These are phyloP conservation scores for Lactarius indigo DNA, from an alignment of 768 basidiomycete genomes.

Conservation along the genomic window DNA sequence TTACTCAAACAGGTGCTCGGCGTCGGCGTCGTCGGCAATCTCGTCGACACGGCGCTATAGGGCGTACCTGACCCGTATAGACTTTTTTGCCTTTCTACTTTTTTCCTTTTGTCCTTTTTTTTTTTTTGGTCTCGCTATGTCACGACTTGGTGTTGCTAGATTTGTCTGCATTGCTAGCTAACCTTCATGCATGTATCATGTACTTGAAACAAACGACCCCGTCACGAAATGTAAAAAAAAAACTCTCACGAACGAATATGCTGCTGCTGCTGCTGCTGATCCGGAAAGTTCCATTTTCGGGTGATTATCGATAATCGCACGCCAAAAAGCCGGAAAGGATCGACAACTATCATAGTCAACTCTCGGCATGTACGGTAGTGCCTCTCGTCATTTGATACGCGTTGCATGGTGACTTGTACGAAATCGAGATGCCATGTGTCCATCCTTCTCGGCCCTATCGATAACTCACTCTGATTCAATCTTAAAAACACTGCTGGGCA, in stretches of 20 bases:
- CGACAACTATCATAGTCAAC: no score
- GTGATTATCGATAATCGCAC: neutral
- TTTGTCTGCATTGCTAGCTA: neutral
- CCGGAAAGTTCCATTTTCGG: neutral
- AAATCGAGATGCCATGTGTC: no score
- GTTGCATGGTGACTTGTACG: no score
- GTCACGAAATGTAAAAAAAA: constrained; percentile 15
- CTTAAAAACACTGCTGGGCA: no score
- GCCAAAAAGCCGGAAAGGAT: no score
- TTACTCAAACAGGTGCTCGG: constrained; percentile 62
- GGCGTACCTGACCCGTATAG: neutral
- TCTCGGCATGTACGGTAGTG: no score
- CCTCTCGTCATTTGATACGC: no score
- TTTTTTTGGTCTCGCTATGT: neutral
- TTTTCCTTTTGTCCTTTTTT: neutral
- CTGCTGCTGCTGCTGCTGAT: no score
- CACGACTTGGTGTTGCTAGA: neutral
- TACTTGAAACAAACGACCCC: constrained; percentile 12
- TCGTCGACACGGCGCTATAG: constrained; percentile 14
- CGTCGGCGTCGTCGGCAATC: constrained; percentile 21
- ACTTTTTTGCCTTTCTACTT: neutral
- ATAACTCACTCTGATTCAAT: no score
- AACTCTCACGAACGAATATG: constrained; percentile 3
- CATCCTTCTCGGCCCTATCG: no score
- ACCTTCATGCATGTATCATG: neutral